phyloP scores from a whole-genome alignment of 441 rosid species.

The Eruca vesicaria region DNA sequence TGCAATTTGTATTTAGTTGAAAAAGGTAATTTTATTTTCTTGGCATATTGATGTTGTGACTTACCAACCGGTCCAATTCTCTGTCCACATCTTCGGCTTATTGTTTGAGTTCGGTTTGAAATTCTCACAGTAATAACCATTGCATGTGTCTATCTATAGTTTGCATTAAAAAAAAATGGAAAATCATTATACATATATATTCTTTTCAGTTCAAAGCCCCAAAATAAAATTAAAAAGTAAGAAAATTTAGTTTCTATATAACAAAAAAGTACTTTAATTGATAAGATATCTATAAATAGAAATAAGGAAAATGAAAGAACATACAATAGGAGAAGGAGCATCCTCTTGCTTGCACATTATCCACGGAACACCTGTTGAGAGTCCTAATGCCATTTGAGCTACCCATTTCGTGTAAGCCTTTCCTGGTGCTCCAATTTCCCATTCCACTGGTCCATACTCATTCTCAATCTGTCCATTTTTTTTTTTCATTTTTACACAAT shows the following conservation, averaged over 20 bases:
- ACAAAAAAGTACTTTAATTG: not conserved
- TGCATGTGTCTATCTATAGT: conserved; percentile 63
- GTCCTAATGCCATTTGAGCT: conserved; percentile 69
- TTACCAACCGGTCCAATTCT: conserved; percentile 67
- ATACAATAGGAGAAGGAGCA: conserved; percentile 66
- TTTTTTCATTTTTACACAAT: not conserved
- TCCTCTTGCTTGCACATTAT: conserved; percentile 83
- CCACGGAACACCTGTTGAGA: conserved; percentile 74
- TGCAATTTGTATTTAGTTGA: not conserved
- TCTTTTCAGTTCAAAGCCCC: not conserved
- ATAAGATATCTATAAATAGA: not conserved
- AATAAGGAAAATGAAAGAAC: conserved; percentile 13
- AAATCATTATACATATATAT: not conserved
- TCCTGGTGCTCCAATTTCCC: conserved; percentile 59
- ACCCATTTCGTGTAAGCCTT: conserved; percentile 64
- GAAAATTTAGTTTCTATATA: not conserved
- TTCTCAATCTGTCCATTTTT: conserved; percentile 55
- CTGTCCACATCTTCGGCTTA: conserved; percentile 71
- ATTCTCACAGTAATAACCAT: conserved; percentile 65
- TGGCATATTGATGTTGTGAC: conserved; percentile 12
- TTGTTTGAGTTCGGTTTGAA: conserved; percentile 47
- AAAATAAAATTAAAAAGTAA: not conserved
- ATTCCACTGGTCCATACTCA: conserved; percentile 65
- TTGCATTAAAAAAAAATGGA: not conserved
- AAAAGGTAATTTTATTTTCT: not conserved